phyloP scores from a whole-genome alignment of 2,329 filamentous ascomycete genomes.

The Apiospora aurea region DNA sequence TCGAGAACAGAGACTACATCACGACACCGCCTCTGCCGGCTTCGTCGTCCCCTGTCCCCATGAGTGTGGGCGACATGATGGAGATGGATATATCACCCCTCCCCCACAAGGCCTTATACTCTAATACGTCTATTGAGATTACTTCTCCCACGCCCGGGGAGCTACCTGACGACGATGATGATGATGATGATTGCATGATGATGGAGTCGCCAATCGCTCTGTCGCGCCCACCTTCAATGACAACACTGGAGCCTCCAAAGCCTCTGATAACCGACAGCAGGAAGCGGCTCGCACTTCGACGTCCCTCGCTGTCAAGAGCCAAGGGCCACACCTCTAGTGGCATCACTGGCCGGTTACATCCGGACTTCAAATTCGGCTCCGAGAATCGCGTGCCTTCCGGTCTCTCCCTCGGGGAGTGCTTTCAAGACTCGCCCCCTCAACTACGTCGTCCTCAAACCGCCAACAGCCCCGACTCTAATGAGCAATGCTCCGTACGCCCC shows the following conservation, averaged over 20 bases:
- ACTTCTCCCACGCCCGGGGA: constrained; percentile 74
- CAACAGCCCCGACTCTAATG: constrained; percentile 62
- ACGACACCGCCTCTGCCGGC: constrained; percentile 81
- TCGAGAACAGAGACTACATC: constrained; percentile 69
- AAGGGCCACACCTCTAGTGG: constrained; percentile 78
- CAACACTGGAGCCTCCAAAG: constrained; percentile 54
- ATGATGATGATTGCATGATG: constrained; percentile 54
- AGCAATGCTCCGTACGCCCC: constrained; percentile 66
- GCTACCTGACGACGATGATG: constrained; percentile 43
- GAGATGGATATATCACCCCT: constrained; percentile 97
- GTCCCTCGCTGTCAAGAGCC: constrained; percentile 76
- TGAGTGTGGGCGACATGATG: constrained; percentile 79
- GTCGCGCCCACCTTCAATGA: constrained; percentile 48
- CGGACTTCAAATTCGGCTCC: constrained; percentile 78
- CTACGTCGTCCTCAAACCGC: constrained; percentile 69
- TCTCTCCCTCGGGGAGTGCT: constrained; percentile 80
- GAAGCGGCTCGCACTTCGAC: constrained; percentile 68
- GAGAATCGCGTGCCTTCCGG: constrained; percentile 57
- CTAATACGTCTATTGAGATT: constrained; percentile 66
- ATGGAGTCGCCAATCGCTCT: constrained; percentile 64
- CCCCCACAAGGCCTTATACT: constrained; percentile 81
- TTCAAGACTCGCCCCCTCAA: constrained; percentile 79
- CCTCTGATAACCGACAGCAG: constrained; percentile 62
- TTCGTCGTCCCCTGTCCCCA: constrained; percentile 79
- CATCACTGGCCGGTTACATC: constrained; percentile 64